Conservation (phyloP, 1,284 basidiomycete genomes). For the Porogramme epimiltina region DNA sequence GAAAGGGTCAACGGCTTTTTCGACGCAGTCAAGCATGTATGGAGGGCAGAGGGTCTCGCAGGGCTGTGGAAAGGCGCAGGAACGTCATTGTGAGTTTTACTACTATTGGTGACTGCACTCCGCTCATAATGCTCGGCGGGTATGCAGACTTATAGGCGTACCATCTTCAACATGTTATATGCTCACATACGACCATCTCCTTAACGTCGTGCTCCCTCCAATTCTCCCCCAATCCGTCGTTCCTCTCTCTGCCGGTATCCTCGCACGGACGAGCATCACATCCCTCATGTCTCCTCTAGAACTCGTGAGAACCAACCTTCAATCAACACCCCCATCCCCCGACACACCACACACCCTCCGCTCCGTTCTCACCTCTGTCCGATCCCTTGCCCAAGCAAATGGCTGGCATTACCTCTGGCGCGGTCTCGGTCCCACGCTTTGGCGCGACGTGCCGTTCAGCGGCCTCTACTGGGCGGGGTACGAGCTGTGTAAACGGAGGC, state of each 20-base stretch:
- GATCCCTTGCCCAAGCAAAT: slow-evolving; percentile 58
- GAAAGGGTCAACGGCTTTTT: slow-evolving; percentile 81
- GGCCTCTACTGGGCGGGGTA: slow-evolving; percentile 90
- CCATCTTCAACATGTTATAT: slow-evolving; percentile 95
- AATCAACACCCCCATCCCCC: slow-evolving; percentile 78
- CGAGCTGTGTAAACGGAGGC: slow-evolving; percentile 62
- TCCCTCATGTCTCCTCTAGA: slow-evolving; percentile 89
- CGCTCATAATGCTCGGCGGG: slow-evolving; percentile 7
- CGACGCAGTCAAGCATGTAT: slow-evolving; percentile 80
- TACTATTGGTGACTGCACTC: neutral
- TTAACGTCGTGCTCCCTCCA: slow-evolving; percentile 62
- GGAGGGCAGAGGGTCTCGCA: slow-evolving; percentile 72
- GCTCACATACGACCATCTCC: slow-evolving; percentile 92
- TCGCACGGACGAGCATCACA: slow-evolving; percentile 82
- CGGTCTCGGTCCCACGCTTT: slow-evolving; percentile 89
- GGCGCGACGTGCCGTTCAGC: slow-evolving; percentile 97
- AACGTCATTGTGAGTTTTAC: slow-evolving; percentile 73
- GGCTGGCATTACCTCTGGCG: slow-evolving; percentile 84
- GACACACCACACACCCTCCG: slow-evolving; percentile 73
- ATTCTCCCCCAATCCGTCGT: slow-evolving; percentile 60
- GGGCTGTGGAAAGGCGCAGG: slow-evolving; percentile 92
- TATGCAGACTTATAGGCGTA: slow-evolving; percentile 80
- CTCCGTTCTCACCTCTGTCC: slow-evolving; percentile 66
- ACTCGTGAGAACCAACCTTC: slow-evolving; percentile 91
- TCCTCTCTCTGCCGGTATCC: slow-evolving; percentile 82